Conservation (phyloP, 208 protist genomes). For the Crithidia bombi region DNA sequence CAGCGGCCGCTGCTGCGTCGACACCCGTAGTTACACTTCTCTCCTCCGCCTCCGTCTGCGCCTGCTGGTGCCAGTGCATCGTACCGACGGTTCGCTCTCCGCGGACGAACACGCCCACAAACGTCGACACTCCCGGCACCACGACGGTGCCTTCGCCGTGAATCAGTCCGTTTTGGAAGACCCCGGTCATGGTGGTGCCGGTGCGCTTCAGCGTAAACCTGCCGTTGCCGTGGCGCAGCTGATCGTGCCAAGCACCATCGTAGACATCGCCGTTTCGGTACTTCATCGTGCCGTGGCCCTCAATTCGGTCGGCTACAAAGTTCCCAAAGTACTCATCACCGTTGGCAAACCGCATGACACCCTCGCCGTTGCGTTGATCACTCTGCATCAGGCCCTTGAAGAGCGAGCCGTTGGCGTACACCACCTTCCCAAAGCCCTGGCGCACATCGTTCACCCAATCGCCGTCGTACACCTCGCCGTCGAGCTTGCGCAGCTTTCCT, state of each 20-base stretch:
- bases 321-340: conserved; percentile 89
- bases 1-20: not conserved
- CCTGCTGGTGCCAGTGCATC: conserved; percentile 68
- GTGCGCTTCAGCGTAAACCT: conserved; percentile 82
- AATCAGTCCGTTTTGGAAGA: conserved; percentile 86
- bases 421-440: conserved; percentile 75
- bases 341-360: conserved; percentile 77
- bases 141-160: conserved; percentile 78
- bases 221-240: conserved; percentile 86
- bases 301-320: conserved; percentile 66
- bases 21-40: not conserved
- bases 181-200: conserved; percentile 68
- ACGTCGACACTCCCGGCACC: conserved; percentile 69
- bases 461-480: conserved; percentile 79
- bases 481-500: conserved; percentile 38
- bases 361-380: conserved; percentile 77
- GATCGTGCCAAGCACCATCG: conserved; percentile 83
- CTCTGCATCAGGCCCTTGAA: conserved; percentile 77
- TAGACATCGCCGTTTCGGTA: conserved; percentile 86
- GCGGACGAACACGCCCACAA: conserved; percentile 77
- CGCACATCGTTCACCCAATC: conserved; percentile 73
- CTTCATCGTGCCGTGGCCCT: conserved; percentile 78
- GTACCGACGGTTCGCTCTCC: conserved; percentile 79
- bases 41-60: not conserved
- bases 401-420: conserved; percentile 59